Conservation (phyloP, 2,329 filamentous ascomycete species). For the Paraconiothyrium brasiliense region DNA sequence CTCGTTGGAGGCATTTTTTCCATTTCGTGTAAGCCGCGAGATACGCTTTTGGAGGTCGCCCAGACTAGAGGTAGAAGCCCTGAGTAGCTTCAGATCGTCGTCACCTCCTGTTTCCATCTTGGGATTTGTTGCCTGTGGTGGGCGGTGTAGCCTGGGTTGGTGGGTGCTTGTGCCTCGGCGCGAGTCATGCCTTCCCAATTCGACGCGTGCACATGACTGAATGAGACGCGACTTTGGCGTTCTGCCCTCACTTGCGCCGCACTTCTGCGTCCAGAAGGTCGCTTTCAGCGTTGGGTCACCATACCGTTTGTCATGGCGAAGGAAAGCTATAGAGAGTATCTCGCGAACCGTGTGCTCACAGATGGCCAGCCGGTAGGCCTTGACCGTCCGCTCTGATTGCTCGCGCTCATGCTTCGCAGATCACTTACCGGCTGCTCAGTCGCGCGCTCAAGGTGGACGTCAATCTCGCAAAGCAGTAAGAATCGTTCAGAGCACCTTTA, state of each 20-base stretch:
- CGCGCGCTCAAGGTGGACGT: conserved; percentile 84
- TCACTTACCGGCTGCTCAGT: conserved; percentile 87
- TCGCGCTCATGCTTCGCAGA: conserved; percentile 58
- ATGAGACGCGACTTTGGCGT: conserved; percentile 29
- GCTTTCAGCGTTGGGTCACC: conserved; percentile 1
- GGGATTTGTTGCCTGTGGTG: conserved; percentile 5
- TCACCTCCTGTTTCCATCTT: conserved; percentile 54
- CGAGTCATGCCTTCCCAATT: conserved; percentile 39
- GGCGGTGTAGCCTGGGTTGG: conserved; percentile 10
- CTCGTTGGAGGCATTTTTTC: conserved; percentile 27
- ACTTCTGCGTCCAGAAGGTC: conserved; percentile 6
- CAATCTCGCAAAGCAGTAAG: conserved; percentile 88
- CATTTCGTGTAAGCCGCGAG: conserved; percentile 51
- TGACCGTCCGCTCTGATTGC: background rate
- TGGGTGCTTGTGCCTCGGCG: conserved; percentile 22
- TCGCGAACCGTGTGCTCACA: conserved; percentile 78
- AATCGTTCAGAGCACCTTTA: conserved; percentile 15
- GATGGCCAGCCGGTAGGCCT: conserved; percentile 73
- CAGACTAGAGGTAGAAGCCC: conserved; percentile 51
- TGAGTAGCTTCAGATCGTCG: conserved; percentile 56
- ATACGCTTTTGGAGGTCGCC: conserved; percentile 43
- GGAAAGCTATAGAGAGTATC: conserved; percentile 72
- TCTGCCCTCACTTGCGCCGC: conserved; percentile 15
- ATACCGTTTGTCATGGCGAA: conserved; percentile 54
- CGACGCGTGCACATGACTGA: conserved; percentile 42